Conservation (phyloP, 1,284 basidiomycete species). For the Neolentinus lepideus region DNA sequence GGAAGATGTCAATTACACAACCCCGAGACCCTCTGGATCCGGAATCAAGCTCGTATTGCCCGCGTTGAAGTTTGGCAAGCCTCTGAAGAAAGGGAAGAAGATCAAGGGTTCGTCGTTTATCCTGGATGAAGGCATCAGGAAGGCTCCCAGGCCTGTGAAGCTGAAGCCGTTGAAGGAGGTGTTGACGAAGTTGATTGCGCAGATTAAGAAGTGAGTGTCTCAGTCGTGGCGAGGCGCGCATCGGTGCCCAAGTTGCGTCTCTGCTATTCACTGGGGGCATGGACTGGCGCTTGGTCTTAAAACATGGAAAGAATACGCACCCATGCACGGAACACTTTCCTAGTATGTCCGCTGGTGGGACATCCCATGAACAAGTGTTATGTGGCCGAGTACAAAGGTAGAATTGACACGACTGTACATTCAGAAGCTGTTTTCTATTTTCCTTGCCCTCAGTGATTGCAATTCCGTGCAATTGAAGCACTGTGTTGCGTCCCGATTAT, state of each 20-base stretch:
- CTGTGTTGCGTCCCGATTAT: too few species aligned
- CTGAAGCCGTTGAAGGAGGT: constrained; percentile 75
- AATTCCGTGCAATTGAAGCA: too few species aligned
- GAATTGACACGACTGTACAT: too few species aligned
- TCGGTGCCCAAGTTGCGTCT: neutral
- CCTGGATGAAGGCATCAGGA: constrained; percentile 20
- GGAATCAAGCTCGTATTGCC: constrained; percentile 24
- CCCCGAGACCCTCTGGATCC: neutral
- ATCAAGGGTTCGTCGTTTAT: constrained; percentile 7
- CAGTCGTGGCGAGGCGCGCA: neutral
- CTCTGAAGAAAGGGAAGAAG: constrained; percentile 22
- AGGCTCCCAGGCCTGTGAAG: constrained; percentile 47
- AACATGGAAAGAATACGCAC: too few species aligned
- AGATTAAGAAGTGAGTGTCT: constrained; percentile 62
- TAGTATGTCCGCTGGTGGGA: too few species aligned
- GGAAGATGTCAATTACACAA: neutral
- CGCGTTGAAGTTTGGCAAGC: constrained; percentile 25
- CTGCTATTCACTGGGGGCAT: neutral
- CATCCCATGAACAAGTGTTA: too few species aligned
- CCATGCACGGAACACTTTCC: neutral
- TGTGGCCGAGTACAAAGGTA: too few species aligned
- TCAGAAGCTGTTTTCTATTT: too few species aligned
- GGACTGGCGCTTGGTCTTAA: too few species aligned
- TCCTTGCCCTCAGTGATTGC: too few species aligned
- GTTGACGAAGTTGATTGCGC: constrained; percentile 51